Conservation (phyloP, 352 stramenopile species). For the Globisporangium canariense region DNA sequence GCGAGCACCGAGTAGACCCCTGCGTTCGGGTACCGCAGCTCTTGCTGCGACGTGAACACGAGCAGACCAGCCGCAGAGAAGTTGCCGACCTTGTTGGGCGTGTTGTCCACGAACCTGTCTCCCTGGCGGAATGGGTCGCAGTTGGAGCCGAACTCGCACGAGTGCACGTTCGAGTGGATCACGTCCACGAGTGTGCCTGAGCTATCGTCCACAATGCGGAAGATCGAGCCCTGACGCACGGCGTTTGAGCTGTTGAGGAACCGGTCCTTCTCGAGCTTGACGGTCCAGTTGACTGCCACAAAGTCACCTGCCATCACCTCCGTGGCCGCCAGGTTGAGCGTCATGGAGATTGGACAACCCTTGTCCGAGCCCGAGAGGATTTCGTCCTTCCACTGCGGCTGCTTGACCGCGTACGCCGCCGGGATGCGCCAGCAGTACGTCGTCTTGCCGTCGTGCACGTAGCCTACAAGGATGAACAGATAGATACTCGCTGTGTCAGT, state of each 20-base stretch:
- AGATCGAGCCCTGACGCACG: slow-evolving; percentile 10
- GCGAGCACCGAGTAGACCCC: slow-evolving; percentile 29
- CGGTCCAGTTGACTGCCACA: slow-evolving; percentile 23
- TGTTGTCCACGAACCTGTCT: slow-evolving; percentile 20
- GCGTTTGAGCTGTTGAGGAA: slow-evolving; percentile 18
- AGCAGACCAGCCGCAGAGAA: slow-evolving; percentile 12
- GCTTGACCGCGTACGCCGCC: slow-evolving; percentile 10
- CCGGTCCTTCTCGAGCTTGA: slow-evolving; percentile 18
- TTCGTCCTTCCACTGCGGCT: slow-evolving; percentile 6
- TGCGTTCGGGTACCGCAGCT: slow-evolving; percentile 17
- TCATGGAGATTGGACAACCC: slow-evolving; percentile 25
- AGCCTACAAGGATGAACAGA: slow-evolving; percentile 10
- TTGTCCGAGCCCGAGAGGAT: slow-evolving; percentile 14
- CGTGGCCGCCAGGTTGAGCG: slow-evolving; percentile 11
- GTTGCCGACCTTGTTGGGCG: slow-evolving; percentile 22
- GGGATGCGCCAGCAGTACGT: slow-evolving; percentile 38
- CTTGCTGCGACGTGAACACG: slow-evolving; percentile 22
- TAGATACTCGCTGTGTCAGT: not conserved
- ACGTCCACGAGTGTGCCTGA: slow-evolving; percentile 18
- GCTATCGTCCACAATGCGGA: slow-evolving; percentile 11
- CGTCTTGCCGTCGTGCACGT: slow-evolving; percentile 27
- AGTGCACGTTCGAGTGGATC: slow-evolving; percentile 27
- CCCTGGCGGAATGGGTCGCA: slow-evolving; percentile 28
- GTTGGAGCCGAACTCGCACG: slow-evolving; percentile 26
- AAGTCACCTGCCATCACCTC: slow-evolving; percentile 14